Conservation (phyloP, 371 early-diverging fungal species). For the Coemansia linderi region DNA sequence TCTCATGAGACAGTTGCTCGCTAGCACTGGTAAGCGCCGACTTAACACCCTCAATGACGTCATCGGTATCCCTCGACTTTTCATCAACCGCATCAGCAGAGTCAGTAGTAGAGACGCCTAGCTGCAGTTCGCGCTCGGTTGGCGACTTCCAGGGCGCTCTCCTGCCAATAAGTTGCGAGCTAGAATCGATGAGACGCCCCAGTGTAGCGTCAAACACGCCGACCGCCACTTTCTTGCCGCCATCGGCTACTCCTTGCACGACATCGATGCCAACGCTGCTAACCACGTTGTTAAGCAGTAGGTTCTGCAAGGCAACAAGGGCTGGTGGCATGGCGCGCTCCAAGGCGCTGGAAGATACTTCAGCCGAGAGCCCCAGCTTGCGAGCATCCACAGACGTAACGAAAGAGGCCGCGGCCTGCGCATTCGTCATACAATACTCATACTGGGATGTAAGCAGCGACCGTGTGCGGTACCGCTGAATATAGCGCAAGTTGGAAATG, state of each 20-base stretch:
- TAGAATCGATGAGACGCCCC: slow-evolving; percentile 38
- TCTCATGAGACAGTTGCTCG: slow-evolving; percentile 36
- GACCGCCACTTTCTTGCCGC: slow-evolving; percentile 44
- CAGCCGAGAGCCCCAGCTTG: slow-evolving; percentile 30
- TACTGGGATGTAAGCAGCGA: slow-evolving; percentile 38
- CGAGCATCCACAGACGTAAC: slow-evolving; percentile 38
- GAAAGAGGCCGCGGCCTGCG: slow-evolving; percentile 43
- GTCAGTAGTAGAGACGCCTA: not conserved
- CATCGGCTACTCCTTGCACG: slow-evolving; percentile 52
- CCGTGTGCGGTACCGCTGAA: slow-evolving; percentile 44
- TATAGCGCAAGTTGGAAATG: slow-evolving; percentile 61
- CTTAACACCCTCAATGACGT: slow-evolving; percentile 21
- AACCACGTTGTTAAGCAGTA: slow-evolving; percentile 40
- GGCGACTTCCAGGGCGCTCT: slow-evolving; percentile 31
- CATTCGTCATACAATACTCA: slow-evolving; percentile 51
- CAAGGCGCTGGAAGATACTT: slow-evolving; percentile 26
- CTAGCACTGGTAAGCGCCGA: slow-evolving; percentile 32
- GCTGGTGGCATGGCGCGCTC: slow-evolving; percentile 41
- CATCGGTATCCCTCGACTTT: slow-evolving; percentile 5
- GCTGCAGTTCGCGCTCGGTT: slow-evolving; percentile 32
- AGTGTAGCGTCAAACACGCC: slow-evolving; percentile 48
- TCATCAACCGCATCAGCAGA: not conserved
- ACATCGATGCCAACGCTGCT: slow-evolving; percentile 46
- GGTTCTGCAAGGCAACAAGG: slow-evolving; percentile 25
- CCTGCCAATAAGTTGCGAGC: slow-evolving; percentile 28